These are phyloP conservation scores for Dioscorea alata DNA, from an alignment of 106 monocot species.

Conservation along the genomic window DNA sequence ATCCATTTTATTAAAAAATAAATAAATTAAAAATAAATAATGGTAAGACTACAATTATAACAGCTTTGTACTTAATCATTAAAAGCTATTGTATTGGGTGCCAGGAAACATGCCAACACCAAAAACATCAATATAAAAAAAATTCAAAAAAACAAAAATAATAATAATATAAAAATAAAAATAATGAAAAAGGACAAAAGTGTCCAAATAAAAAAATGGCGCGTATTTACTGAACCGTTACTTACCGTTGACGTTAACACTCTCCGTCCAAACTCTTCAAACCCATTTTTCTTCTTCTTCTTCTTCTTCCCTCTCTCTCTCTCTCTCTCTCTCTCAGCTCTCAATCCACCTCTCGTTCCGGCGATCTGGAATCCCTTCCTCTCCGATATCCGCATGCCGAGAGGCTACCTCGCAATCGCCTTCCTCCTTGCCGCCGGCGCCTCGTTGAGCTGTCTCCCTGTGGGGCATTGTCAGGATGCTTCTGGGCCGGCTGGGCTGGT, in stretches of 20 bases:
- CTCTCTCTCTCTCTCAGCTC: neutral
- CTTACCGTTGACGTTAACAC: neutral
- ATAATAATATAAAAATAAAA: no score
- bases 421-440: neutral
- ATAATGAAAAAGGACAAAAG: no score
- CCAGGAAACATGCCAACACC: no score
- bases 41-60: no score
- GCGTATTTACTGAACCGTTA: no score
- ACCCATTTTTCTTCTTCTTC: neutral
- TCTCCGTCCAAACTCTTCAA: neutral
- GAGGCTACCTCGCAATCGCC: neutral
- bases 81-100: no score
- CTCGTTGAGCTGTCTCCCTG: neutral
- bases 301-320: neutral
- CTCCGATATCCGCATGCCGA: neutral
- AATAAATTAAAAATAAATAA: no score
- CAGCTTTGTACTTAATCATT: no score
- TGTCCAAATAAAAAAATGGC: no score
- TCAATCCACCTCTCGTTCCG: neutral
- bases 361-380: neutral
- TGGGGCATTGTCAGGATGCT: constrained; percentile 6
- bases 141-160: no score
- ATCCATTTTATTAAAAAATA: no score
- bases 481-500: neutral
- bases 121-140: no score